Base-by-base conservation (phyloP, 2,329 filamentous ascomycete genomes). In the Aspergillus eucalypticola region DNA sequence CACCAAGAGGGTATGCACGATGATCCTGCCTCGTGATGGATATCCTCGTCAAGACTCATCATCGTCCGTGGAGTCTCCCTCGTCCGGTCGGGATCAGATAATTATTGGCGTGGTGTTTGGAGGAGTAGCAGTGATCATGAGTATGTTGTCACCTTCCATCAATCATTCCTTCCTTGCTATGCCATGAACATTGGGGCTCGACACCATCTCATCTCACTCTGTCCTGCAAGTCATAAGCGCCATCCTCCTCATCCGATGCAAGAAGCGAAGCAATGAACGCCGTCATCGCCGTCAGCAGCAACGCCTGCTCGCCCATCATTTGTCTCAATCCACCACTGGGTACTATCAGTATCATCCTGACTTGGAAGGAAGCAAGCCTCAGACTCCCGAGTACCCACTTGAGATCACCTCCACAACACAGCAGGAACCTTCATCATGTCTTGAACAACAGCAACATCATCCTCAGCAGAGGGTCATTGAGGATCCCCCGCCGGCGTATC, bases 91-190 rank as follows among this genome's bases (percentile, higher is more conserved):
- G 39, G 55, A 60, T 8, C 60, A 62, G 54, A 68, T 71, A 8
- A 69, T 70, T 38, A 69, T 73, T 46, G 71, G 71, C 4, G 68
- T 70, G 2, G 71, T 73, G 1, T 61, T 73, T 1, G 70, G 71
- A n/a, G 65, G 66, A 8, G 60, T 72, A 51, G 66, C 57, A 15
- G 58, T 64, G 44, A 62, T 70, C 59, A 64, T 66, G 3, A 69
- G 71, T 73, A 64, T 56, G 71, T 58, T 48, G 21, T 17, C 38
- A 3, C 48, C 44, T 38, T 46, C 29, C n/a, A 21, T 10, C 32
- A 13, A 17, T 5, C 10, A 6, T 13, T 23, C 25, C 7, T 0
- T 42, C 10, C 32, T 7, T 19, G 7, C 19, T 42, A 0, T 35
- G 11, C 11, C 32, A 13, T 35, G 32, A 15, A 5, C 1, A 1